Base-by-base conservation (phyloP, 768 basidiomycete genomes). In the Mycena amicta region DNA sequence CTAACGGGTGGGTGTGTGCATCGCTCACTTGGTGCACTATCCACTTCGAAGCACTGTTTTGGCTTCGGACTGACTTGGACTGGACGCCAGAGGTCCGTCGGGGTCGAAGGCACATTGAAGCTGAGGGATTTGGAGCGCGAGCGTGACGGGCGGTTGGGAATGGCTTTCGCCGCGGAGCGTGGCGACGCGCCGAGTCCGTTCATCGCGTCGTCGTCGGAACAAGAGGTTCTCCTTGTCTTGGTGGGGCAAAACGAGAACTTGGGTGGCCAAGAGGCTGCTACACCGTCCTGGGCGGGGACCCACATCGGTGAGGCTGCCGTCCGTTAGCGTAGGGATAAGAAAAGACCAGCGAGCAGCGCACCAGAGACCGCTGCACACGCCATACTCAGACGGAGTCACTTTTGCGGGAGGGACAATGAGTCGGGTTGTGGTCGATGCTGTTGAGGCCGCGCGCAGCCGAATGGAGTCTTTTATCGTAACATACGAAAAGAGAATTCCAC, bases 91-190 rank as follows among this genome's bases (percentile, higher is more conserved):
- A 64, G 56, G 39, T n/a, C 54, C 39, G 59, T 52, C 37, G 62
- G 62, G 31, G 62, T 57, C 49, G 56, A n/a, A 15, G 62, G 59
- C 22, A 64, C 62, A 31, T 31, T 59, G 5, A n/a, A 6, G 49
- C 49, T 27, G 25, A 57, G 43, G 3, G 50, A 47, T 41, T 60
- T 51, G 20, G 59, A 46, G 20, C 62, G 59, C 43, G 56, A 52
- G 20, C 62, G 59, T 33, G 56, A 52, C n/a, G 56, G 5, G n/a
- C 62, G 62, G 39, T 64, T 60, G 16, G 55, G 56, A 22, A 64
- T 64, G 31, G 56, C 11, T 18, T 59, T 58, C 1, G 58, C 45
- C 2, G 58, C 27, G n/a, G 55, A 59, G 20, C 58, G 59, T 18
- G 52, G 33, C 8, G 33, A 37, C 8, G 18, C 33, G 33, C 8